Percentiles rank a stretch among this genome's conserved stretches.
Conservation (phyloP, 2,329 filamentous ascomycete genomes). For the Diaporthe caulivora region DNA sequence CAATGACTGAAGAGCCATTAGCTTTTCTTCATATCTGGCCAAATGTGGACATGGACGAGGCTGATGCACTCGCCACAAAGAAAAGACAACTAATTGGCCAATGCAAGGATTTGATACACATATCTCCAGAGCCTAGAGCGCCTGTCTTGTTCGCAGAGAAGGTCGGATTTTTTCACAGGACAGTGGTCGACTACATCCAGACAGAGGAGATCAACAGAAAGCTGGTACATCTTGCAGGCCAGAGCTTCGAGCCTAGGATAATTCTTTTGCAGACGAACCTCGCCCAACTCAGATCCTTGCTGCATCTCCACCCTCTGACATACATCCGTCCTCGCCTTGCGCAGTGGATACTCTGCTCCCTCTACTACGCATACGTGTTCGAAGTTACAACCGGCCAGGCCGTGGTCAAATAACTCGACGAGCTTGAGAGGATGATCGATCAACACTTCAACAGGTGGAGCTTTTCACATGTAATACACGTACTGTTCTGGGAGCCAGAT, state of each 20-base stretch:
- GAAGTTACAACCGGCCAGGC: constrained; percentile 1
- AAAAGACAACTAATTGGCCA: constrained; percentile 21
- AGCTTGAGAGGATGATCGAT: constrained; percentile 9
- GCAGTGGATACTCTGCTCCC: constrained; percentile 22
- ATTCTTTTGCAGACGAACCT: constrained; percentile 26
- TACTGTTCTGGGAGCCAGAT: neutral
- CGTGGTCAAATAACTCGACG: neutral
- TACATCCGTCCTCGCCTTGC: neutral
- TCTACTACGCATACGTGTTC: constrained; percentile 14
- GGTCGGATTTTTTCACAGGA: constrained; percentile 34
- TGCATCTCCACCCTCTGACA: constrained; percentile 15
- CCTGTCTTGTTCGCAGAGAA: constrained; percentile 26
- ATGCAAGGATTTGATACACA: constrained; percentile 30
- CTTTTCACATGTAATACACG: neutral
- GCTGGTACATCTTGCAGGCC: neutral
- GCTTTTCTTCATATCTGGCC: constrained; percentile 19
- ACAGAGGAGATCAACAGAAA: constrained; percentile 37
- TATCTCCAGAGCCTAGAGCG: neutral
- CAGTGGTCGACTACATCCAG: constrained; percentile 35
- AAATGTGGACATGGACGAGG: neutral
- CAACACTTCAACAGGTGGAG: constrained; percentile 14
- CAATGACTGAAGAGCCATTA: neutral
- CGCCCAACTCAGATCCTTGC: constrained; percentile 17
- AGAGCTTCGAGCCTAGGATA: constrained; percentile 2
- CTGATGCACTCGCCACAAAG: neutral